These are phyloP conservation scores for Fraxinus baroniana DNA, from an alignment of 305 asterid species.

Conservation along the genomic window DNA sequence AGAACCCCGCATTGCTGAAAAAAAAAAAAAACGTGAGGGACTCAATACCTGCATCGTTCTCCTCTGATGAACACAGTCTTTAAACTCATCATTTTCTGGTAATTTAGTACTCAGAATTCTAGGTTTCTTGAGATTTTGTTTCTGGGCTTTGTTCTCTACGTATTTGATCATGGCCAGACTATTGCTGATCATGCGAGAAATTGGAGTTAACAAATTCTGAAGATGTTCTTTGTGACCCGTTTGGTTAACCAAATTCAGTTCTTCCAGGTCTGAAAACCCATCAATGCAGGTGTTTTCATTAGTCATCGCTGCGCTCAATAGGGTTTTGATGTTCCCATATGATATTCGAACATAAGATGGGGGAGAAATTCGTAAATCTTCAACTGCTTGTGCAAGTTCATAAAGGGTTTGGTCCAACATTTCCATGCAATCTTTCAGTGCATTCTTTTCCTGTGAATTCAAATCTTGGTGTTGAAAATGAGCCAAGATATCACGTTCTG, in stretches of 20 bases:
- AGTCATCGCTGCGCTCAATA: constrained; percentile 76
- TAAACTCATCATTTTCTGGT: constrained; percentile 12
- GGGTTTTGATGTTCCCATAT: constrained; percentile 49
- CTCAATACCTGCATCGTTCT: constrained; percentile 9
- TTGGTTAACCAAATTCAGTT: constrained; percentile 10
- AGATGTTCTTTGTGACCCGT: constrained; percentile 31
- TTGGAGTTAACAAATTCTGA: constrained; percentile 48
- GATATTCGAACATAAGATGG: constrained; percentile 24
- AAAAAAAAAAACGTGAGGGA: background rate
- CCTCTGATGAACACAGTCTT: constrained; percentile 24
- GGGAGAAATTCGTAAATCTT: constrained; percentile 30
- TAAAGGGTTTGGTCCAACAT: constrained; percentile 58
- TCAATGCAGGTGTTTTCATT: constrained; percentile 61
- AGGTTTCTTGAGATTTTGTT: constrained; percentile 30
- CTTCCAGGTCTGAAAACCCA: constrained; percentile 57
- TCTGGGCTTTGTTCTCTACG: constrained; percentile 31
- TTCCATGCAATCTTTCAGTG: constrained; percentile 52
- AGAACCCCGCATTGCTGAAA: background rate
- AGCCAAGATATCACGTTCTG: constrained; percentile 12
- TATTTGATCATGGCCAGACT: constrained; percentile 51
- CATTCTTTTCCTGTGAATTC: constrained; percentile 37
- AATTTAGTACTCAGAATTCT: constrained; percentile 24
- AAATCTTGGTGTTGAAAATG: constrained; percentile 36
- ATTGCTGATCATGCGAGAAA: constrained; percentile 67
- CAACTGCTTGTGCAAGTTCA: constrained; percentile 44